Base-by-base conservation (phyloP, 2,329 filamentous ascomycete genomes). In the Alternaria panax region DNA sequence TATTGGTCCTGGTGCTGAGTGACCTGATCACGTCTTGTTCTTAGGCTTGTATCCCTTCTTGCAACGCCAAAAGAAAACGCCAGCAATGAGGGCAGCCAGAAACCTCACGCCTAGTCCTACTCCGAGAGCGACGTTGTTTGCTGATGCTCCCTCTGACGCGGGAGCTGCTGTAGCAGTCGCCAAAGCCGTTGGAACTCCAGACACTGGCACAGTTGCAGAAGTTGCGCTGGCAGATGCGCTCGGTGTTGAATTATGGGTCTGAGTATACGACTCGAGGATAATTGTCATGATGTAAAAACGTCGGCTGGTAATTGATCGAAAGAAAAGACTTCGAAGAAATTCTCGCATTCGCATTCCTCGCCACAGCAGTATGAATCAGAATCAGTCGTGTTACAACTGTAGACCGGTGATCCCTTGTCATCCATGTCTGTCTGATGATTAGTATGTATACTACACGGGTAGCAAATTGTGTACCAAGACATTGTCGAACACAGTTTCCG, bases 321-420 rank as follows among this genome's bases (percentile, higher is more conserved):
- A 2, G 59, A 53, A 41, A 72, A 73, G n/a, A 63, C 63, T 27
- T 72, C 65, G 47, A 56, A 71, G 9, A 55, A 46, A n/a, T 52
- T 51, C 6, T 55, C 58, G 48, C 70, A 74, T 54, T 70, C 51
- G 58, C 71, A 73, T 42, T 67, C 60, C 25, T 74, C 69, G 32
- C 60, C 68, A 43, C 71, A 74, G 61, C 71, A 74, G 53, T 74
- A 74, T 0, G 66, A 66, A 51, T 74, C 67, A 2, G 51, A 46
- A 41, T 43, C 59, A 6, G 71, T 74, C 12, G 58, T 32, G 38
- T 74, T 74, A 47, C 71, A 74, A 46, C 63, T 62, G 54, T 70
- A 73, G 8, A 73, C 71, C 5, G 64, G 63, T 2, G 59, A 64
- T 41, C 71, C 71, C 45, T 70, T 68, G 47, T 72, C 59, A 24